phyloP scores from a whole-genome alignment of 2,329 filamentous ascomycete species.

The Botryosphaeria dothidea region DNA sequence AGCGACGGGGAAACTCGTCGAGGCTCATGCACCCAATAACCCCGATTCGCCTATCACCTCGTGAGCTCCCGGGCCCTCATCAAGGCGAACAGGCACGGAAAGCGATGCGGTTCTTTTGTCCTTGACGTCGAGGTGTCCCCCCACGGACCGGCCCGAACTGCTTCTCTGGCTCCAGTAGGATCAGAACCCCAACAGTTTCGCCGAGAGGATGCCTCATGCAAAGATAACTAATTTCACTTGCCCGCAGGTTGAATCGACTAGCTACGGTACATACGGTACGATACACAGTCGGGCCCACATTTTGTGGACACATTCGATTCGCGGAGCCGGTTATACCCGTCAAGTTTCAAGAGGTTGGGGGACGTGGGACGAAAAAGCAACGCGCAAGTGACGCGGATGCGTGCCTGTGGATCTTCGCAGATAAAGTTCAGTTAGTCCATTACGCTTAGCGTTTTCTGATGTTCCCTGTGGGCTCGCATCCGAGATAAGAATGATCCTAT shows the following conservation, averaged over 20 bases:
- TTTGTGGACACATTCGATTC: neutral
- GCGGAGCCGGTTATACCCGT: neutral
- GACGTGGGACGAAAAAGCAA: neutral
- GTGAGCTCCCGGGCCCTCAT: neutral
- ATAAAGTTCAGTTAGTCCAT: neutral
- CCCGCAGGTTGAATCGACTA: neutral
- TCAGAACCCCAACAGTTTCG: neutral
- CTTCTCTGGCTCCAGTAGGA: neutral
- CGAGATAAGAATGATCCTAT: neutral
- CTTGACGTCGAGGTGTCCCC: neutral
- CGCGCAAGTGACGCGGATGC: neutral
- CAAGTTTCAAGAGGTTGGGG: neutral
- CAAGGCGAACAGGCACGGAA: neutral
- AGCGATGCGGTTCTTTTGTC: neutral
- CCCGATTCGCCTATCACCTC: neutral
- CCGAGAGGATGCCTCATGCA: neutral
- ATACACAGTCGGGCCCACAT: neutral
- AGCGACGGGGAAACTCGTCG: neutral
- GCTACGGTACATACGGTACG: neutral
- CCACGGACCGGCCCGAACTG: neutral
- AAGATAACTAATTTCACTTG: neutral
- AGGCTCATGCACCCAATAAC: neutral
- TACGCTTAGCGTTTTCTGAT: neutral
- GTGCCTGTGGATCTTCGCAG: neutral
- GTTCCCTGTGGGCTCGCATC: neutral